A percentile compares a stretch with the other conserved stretches of the same genome.
phyloP scores from a whole-genome alignment of 2,329 filamentous ascomycete genomes.

The Diaporthe velutina region DNA sequence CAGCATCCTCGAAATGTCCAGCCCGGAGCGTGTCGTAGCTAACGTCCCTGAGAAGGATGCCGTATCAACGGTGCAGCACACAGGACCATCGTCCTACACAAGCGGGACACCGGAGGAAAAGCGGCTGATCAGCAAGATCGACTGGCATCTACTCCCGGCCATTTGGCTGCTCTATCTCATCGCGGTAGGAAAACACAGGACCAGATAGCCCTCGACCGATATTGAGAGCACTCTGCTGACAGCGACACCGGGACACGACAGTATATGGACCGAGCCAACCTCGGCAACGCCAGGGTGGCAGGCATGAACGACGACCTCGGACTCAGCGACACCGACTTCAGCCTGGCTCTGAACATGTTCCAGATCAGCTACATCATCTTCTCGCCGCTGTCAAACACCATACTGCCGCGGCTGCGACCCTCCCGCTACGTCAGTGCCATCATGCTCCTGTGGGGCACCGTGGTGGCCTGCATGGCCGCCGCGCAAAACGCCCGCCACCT shows the following conservation, averaged over 20 bases:
- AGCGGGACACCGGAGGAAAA: not conserved
- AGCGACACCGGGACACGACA: not conserved
- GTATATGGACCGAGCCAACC: slow-evolving; percentile 33
- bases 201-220: rapidly evolving
- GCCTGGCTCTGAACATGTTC: slow-evolving; percentile 62
- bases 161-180: slow-evolving; percentile 3
- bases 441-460: slow-evolving; percentile 66
- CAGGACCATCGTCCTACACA: not conserved
- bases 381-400: slow-evolving; percentile 66
- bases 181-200: not conserved
- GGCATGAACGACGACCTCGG: slow-evolving; percentile 61
- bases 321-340: slow-evolving; percentile 51
- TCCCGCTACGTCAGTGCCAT: slow-evolving; percentile 63
- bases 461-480: slow-evolving; percentile 62
- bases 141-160: slow-evolving; percentile 9
- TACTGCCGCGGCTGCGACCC: slow-evolving; percentile 62
- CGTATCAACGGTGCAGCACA: not conserved
- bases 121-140: not conserved
- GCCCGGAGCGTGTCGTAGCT: not conserved
- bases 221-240: not conserved
- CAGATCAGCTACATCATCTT: slow-evolving; percentile 66
- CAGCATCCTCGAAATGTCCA: not conserved
- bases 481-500: slow-evolving; percentile 55
- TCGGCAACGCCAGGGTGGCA: slow-evolving; percentile 63
- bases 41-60: not conserved